Evolutionary conservation across 2,329 filamentous ascomycete species (phyloP), one percentile per base, ranked within the genome.

Genomic region (Ilyonectria destructans): DNA sequence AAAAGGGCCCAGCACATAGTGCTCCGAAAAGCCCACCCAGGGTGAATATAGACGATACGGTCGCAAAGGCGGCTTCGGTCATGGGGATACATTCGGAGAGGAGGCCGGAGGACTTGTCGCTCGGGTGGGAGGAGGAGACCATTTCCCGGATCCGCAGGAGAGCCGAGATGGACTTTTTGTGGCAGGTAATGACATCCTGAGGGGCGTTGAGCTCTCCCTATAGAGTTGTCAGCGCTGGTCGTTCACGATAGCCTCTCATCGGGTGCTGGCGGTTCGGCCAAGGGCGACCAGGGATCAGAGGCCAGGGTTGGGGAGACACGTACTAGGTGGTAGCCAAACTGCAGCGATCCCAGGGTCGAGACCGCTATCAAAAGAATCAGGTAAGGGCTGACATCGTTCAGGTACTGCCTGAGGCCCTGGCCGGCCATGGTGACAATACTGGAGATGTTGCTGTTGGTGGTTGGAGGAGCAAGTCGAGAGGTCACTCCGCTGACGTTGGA

Each of bases 271-370:
- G 12, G 31, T 33, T 12, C 6, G 26, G 26, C 5, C 26, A 26
- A 26, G 26, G 26, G 26, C 26, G 6, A 6, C 26, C 26, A 26
- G 26, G 26, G 26, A 26, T 26, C 26, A 26, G 26, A 4, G 26
- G 26, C 26, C 26, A 6, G 61, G 51, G 33, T 19, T 12, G n/a
- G 62, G 43, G 33, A 21, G 40, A 13, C n/a, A 62, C 84, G 77
- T 87, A 96, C 95, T 79, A 98, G 82, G 82, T 98, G 96, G 82
- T 94, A 98, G 70, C 96, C 96, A 79, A 98, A 99, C 77, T 98
- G 94, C 51, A 98, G 88, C 2, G 96, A 94, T 1, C 96, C 96
- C 19, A 98, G 83, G 0, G 95, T 97, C 49, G 93, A 90, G 67
- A 95, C 86, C 68, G 90, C 83, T 62, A 98, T 88, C 54, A 96